Percentiles rank a stretch among this genome's conserved stretches.
Conservation (phyloP, 805 yeast genomes). For the Candida berthetii region DNA sequence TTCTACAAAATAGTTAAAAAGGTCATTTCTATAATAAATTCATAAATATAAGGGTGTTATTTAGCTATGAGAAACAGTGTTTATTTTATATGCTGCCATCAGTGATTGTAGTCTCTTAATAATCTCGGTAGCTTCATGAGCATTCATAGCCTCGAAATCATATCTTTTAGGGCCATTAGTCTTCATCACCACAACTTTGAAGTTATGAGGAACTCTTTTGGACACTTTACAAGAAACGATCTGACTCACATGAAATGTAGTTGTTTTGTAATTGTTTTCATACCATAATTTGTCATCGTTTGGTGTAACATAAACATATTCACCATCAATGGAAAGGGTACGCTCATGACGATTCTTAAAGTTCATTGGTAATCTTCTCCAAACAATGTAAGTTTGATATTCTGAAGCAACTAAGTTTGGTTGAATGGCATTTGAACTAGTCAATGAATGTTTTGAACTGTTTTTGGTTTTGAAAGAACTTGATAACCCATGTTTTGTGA, state of each 20-base stretch:
- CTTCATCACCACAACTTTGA: slow-evolving; percentile 74
- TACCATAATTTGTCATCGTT: slow-evolving; percentile 73
- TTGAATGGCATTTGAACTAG: slow-evolving; percentile 9
- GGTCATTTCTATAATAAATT: too few relatives aligned
- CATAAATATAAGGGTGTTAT: background rate
- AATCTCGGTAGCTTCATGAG: slow-evolving; percentile 63
- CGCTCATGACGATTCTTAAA: slow-evolving; percentile 77
- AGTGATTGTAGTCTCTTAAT: slow-evolving; percentile 62
- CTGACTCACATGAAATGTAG: slow-evolving; percentile 81
- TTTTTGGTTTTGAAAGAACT: slow-evolving; percentile 27
- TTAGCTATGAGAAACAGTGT: slow-evolving; percentile 12
- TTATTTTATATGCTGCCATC: slow-evolving; percentile 45
- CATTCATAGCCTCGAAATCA: slow-evolving; percentile 71
- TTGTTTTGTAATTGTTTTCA: slow-evolving; percentile 66
- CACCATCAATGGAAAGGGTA: slow-evolving; percentile 88
- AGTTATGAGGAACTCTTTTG: slow-evolving; percentile 66
- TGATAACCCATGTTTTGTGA: slow-evolving; percentile 9
- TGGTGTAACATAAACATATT: slow-evolving; percentile 82
- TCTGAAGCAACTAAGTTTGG: slow-evolving; percentile 23
- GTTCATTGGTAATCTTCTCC: slow-evolving; percentile 84
- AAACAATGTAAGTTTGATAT: slow-evolving; percentile 80
- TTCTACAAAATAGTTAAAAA: background rate
- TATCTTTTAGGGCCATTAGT: slow-evolving; percentile 71
- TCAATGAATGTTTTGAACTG: slow-evolving; percentile 17
- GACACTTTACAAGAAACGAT: slow-evolving; percentile 72